Conservation (phyloP, 306 rosid genomes). For the Cotoneaster glaucophyllus region DNA sequence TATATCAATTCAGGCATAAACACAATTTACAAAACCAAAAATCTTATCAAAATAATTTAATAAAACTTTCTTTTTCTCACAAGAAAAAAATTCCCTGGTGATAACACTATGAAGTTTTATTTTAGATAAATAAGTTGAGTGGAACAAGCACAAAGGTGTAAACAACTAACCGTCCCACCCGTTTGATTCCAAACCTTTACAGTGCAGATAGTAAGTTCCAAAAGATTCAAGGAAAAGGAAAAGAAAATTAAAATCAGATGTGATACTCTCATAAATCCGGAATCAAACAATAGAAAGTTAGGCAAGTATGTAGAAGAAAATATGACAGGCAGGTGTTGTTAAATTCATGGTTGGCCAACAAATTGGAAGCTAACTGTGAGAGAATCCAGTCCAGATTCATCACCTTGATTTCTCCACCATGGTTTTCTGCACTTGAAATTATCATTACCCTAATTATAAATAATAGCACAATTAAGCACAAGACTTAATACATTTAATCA, state of each 20-base stretch:
- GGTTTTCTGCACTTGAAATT: no score
- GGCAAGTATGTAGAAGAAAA: background rate
- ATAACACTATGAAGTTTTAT: no score
- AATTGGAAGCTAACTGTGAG: slow-evolving; percentile 16
- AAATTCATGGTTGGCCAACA: slow-evolving; percentile 49
- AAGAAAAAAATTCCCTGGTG: no score
- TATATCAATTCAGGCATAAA: no score
- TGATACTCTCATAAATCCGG: background rate
- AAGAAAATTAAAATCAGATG: background rate
- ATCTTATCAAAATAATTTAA: no score
- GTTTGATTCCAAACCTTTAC: slow-evolving; percentile 13
- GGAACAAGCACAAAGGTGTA: slow-evolving; percentile 16
- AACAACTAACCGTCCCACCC: slow-evolving; percentile 2
- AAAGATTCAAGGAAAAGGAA: background rate
- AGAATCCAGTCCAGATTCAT: no score
- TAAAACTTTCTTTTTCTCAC: no score
- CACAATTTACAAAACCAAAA: no score
- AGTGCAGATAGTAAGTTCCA: background rate
- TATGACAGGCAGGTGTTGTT: slow-evolving; percentile 26
- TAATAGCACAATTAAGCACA: no score
- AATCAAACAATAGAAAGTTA: background rate
- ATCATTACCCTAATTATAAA: no score
- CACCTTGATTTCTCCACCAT: no score
- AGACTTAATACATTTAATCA: no score
- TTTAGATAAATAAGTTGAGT: background rate